Conservation (phyloP, 1,284 basidiomycete genomes). For the Ceratobasidium sp. region DNA sequence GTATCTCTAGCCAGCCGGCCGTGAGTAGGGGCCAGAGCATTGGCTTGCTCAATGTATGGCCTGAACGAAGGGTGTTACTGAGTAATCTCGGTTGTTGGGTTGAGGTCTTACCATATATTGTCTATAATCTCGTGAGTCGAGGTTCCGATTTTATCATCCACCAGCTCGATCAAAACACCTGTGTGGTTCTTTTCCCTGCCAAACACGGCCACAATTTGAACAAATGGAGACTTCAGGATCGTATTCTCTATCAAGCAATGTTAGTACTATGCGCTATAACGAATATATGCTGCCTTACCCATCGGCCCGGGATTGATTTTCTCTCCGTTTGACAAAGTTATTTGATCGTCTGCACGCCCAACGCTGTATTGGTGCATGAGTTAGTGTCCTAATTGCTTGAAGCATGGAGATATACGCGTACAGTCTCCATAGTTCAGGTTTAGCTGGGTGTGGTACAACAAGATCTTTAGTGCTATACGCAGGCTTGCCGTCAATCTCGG, state of each 20-base stretch:
- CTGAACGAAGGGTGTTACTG: constrained; percentile 46
- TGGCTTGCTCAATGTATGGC: constrained; percentile 62
- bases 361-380: neutral
- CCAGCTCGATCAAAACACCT: constrained; percentile 63
- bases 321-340: constrained; percentile 47
- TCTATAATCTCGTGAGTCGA: no score
- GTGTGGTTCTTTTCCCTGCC: constrained; percentile 63
- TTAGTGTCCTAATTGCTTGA: neutral
- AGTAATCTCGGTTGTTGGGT: no score
- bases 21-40: constrained; percentile 59
- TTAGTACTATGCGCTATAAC: constrained; percentile 46
- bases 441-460: constrained; percentile 39
- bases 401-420: neutral
- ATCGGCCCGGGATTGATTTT: constrained; percentile 62
- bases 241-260: constrained; percentile 52
- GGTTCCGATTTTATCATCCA: constrained; percentile 32
- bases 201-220: constrained; percentile 60
- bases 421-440: constrained; percentile 38
- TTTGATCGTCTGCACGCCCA: constrained; percentile 48
- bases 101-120: no score
- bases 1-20: constrained; percentile 61
- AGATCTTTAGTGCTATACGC: constrained; percentile 47
- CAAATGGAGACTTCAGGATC: constrained; percentile 58
- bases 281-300: constrained; percentile 53
- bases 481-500: constrained; percentile 18